Base-by-base conservation (phyloP, 306 rosid genomes). In the Cucurbita ficifolia region DNA sequence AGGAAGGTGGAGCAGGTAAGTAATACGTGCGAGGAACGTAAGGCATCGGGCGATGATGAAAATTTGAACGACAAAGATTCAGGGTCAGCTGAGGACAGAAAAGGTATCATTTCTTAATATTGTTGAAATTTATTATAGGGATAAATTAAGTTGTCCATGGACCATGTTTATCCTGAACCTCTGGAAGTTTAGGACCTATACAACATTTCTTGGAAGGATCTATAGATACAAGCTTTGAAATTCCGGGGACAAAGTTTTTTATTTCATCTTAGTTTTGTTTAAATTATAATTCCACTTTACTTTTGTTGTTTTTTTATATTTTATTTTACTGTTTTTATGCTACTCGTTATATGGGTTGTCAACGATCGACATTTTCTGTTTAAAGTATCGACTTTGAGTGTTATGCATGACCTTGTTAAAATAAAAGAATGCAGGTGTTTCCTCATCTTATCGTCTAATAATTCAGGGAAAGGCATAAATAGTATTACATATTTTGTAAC, bases 1-100 rank as follows among this genome's bases (percentile, higher is more conserved):
- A 92, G 84, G 78, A 92, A 86, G 85, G 87, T 78, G 64, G 81
- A 78, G 59, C 80, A 72, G 8, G 57, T 73, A 12, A 22, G 77
- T 57, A 86, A 83, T 67, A 84, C 75, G 70, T 54, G 72, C 52
- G 88, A 86, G 55, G 87, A 86, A 38, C 69, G 45, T 69, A 87
- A 87, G 79, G 75, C 84, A 19, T 79, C 76, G 10, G 83, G 77
- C 11, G 86, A 86, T 68, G 77, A 78, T 76, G 91, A 80, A 69
- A 85, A 76, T 68, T 68, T 54, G 68, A 84, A 80, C 43, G 89
- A 83, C 58, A 84, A 86, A 79, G 78, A 71, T 79, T 79, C 76
- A 46, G 56, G 52, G 7, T 71, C 68, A 79, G 78, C 75, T 46
- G 90, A 82, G 78, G 87, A 85, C 74, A 83, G 69, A 58, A 88